phyloP scores from a whole-genome alignment of 768 basidiomycete species.

The Suillus ampliporus region DNA sequence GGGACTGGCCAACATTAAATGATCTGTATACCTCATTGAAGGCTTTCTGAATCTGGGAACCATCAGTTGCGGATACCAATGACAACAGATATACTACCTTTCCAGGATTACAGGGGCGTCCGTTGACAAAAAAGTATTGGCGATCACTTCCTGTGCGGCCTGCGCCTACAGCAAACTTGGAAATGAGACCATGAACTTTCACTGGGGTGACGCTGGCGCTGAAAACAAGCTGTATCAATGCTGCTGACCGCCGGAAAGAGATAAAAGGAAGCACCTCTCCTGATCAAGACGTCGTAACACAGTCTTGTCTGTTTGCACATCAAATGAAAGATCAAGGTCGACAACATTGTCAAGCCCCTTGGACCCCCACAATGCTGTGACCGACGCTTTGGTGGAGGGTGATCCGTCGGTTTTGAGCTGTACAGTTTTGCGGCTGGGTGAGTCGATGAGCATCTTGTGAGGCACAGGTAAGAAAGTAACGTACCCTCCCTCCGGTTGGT shows the following conservation, averaged over 20 bases:
- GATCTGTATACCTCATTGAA: slow-evolving; percentile 93
- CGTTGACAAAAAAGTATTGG: slow-evolving; percentile 94
- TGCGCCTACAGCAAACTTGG: slow-evolving; percentile 75
- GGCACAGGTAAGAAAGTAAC: slow-evolving; percentile 28
- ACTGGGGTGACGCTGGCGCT: slow-evolving; percentile 46
- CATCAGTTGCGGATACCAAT: background rate
- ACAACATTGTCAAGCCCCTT: slow-evolving; percentile 78
- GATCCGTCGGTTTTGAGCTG: slow-evolving; percentile 79
- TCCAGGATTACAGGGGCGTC: slow-evolving; percentile 79
- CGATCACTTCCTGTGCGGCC: slow-evolving; percentile 83
- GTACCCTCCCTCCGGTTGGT: slow-evolving; percentile 73
- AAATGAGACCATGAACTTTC: slow-evolving; percentile 77
- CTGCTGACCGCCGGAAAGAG: background rate
- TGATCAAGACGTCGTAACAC: slow-evolving; percentile 25
- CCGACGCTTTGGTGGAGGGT: slow-evolving; percentile 62
- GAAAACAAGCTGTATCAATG: slow-evolving; percentile 8
- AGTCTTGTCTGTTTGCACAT: slow-evolving; percentile 67
- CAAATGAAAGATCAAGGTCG: slow-evolving; percentile 72
- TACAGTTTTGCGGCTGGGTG: slow-evolving; percentile 59
- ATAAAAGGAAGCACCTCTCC: slow-evolving; percentile 26
- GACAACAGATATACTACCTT: slow-evolving; percentile 54
- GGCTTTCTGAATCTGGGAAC: slow-evolving; percentile 76
- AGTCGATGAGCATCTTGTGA: slow-evolving; percentile 11
- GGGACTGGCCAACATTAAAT: slow-evolving; percentile 77
- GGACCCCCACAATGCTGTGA: slow-evolving; percentile 83